Evolutionary conservation across 306 rosid genomes (phyloP).

Genomic region (Prunus salicina): DNA sequence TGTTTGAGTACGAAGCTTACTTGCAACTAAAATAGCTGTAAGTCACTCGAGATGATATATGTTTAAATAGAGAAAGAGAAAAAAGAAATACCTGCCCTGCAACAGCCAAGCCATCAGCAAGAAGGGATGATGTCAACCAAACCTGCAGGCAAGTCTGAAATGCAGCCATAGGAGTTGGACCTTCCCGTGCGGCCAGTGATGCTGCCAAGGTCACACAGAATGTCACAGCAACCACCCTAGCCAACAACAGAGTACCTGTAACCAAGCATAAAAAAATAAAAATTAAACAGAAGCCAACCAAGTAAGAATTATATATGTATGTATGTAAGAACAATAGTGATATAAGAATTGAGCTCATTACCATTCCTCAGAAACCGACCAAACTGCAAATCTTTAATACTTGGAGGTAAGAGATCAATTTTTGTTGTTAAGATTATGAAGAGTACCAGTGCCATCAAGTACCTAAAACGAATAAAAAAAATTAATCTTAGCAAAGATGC

Average conservation of each 20-base stretch:
- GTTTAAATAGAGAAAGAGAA: neutral
- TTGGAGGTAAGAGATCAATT: conserved; percentile 73
- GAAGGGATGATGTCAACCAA: conserved; percentile 91
- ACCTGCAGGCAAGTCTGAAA: conserved; percentile 91
- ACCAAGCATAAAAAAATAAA: neutral
- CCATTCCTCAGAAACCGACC: conserved; percentile 84
- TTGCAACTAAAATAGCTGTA: neutral
- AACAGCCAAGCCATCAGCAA: conserved; percentile 90
- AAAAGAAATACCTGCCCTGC: conserved; percentile 67
- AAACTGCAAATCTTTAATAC: conserved; percentile 69
- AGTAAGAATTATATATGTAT: neutral
- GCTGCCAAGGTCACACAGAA: conserved; percentile 93
- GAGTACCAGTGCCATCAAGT: conserved; percentile 66
- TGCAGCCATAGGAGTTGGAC: conserved; percentile 89
- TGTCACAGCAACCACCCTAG: conserved; percentile 89
- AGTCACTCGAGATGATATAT: neutral
- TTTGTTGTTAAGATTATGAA: conserved; percentile 53
- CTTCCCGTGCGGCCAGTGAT: conserved; percentile 80
- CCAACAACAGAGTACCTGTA: conserved; percentile 62
- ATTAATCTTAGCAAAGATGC: neutral
- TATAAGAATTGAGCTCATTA: conserved; percentile 4
- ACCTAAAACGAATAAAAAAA: conserved; percentile 41
- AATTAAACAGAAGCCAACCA: neutral
- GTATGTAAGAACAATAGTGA: neutral
- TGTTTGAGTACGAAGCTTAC: neutral